Base-by-base conservation (phyloP, 2,329 filamentous ascomycete genomes). In the Phaeosphaeria sp. region DNA sequence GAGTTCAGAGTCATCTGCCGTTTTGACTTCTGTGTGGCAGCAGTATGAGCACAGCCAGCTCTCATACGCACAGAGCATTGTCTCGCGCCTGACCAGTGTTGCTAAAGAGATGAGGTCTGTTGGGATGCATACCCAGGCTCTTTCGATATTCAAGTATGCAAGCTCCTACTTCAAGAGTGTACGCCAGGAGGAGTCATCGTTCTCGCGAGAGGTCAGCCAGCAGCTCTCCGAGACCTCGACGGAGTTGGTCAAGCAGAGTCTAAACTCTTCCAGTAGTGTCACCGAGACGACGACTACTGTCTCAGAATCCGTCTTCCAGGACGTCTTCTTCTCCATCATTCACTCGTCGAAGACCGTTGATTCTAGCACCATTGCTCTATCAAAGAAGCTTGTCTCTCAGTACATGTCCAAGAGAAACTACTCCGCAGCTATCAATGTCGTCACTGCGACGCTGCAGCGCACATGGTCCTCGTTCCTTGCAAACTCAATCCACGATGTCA, bases 391-490 rank as follows among this genome's bases (percentile, higher is more conserved):
- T 11, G 72, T 77, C 3, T 61, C 62, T 21, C 66, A 79, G 36
- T 82, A 83, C 67, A 78, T 80, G 22, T 76, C 77, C 3, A 79
- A 83, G 68, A 78, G 77, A 58, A 77, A 81, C 33, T 84, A 79
- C 73, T 75, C 75, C 3, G 80, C 83, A 54, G 81, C 82, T 3
- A 79, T 80, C 22, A 75, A 71, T 0, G 69, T 82, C n/a, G 75
- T 83, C 36, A 80, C 81, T 51, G 72, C 72, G 21, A 78, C 82
- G 10, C 67, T 85, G 27, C 75, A 77, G 41, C 72, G 75, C 5
- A 77, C 80, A 3, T 84, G 83, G 82, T 75, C 78, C 1, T 77
- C 78, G 0, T 75, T 85, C 54, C 78, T 84, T 47, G 74, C 79
- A 13, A 71, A 73, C 18, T 81, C 79, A 0, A 68, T 81, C 20